Percentiles rank a stretch among this genome's conserved stretches.
Conservation (phyloP, 2,329 filamentous ascomycete genomes). For the Talaromyces atroroseus region DNA sequence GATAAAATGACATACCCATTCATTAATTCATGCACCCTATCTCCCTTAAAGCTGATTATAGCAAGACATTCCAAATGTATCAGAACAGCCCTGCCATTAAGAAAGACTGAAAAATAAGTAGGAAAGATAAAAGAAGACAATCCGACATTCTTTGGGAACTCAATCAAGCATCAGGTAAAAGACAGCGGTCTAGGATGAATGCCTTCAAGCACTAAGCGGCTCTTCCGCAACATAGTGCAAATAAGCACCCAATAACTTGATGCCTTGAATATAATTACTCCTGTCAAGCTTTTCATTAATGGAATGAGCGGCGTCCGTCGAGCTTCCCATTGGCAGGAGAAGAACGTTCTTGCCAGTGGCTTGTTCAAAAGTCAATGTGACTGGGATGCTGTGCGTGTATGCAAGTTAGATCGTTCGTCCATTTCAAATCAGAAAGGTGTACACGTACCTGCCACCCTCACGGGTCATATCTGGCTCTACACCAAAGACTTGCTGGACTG, state of each 20-base stretch:
- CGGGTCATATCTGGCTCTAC: conserved; percentile 91
- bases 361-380: conserved; percentile 95
- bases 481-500: conserved; percentile 91
- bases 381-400: conserved; percentile 82
- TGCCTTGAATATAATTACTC: conserved; percentile 96
- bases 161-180: background rate
- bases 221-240: conserved; percentile 94
- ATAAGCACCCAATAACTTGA: conserved; percentile 90
- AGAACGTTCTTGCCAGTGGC: conserved; percentile 97
- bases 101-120: background rate
- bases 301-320: conserved; percentile 91
- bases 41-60: background rate
- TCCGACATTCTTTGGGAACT: background rate
- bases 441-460: conserved; percentile 76
- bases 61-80: background rate
- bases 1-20: background rate
- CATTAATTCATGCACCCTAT: background rate
- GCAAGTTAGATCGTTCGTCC: background rate
- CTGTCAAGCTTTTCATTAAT: conserved; percentile 98
- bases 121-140: too few relatives aligned
- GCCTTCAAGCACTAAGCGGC: conserved; percentile 45
- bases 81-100: background rate
- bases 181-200: background rate
- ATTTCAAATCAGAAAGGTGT: background rate
- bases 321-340: conserved; percentile 92